Evolutionary conservation across 441 rosid species (phyloP).

Genomic region (Rhodomyrtus psidioides): DNA sequence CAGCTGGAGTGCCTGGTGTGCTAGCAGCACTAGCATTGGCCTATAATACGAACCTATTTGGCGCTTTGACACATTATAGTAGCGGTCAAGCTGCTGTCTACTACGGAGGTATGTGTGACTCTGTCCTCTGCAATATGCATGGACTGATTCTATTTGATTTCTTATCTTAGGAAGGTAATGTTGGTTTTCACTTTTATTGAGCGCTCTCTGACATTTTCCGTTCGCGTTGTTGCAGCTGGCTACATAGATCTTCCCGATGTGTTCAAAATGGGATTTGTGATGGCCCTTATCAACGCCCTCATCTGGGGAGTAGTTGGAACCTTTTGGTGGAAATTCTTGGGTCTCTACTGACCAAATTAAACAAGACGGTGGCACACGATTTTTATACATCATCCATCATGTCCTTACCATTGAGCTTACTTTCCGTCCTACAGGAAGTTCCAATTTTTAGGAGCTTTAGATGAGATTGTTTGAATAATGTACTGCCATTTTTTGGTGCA

Average conservation of each 20-base stretch:
- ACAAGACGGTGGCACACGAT: neutral
- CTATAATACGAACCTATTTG: conserved; percentile 85
- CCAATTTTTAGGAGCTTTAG: neutral
- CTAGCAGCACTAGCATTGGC: conserved; percentile 85
- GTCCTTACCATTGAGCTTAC: neutral
- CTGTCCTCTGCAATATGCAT: neutral
- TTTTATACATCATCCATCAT: neutral
- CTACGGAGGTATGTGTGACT: conserved; percentile 55
- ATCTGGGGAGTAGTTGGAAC: conserved; percentile 83
- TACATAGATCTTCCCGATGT: conserved; percentile 79
- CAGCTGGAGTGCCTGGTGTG: conserved; percentile 78
- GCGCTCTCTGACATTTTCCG: neutral
- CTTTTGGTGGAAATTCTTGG: conserved; percentile 97
- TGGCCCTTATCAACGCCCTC: conserved; percentile 61
- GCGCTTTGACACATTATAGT: conserved; percentile 89
- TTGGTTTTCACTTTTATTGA: neutral
- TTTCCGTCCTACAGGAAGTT: neutral
- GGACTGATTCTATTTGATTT: neutral
- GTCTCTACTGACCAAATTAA: conserved; percentile 35
- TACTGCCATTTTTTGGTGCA: neutral
- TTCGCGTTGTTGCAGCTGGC: conserved; percentile 50
- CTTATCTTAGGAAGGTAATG: neutral
- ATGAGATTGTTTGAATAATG: neutral
- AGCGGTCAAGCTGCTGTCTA: conserved; percentile 98
- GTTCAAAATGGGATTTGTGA: conserved; percentile 74